Percentiles rank a stretch among this genome's conserved stretches.
Conservation (phyloP, 495 filamentous ascomycete species). For the Penicillium pancosmium region DNA sequence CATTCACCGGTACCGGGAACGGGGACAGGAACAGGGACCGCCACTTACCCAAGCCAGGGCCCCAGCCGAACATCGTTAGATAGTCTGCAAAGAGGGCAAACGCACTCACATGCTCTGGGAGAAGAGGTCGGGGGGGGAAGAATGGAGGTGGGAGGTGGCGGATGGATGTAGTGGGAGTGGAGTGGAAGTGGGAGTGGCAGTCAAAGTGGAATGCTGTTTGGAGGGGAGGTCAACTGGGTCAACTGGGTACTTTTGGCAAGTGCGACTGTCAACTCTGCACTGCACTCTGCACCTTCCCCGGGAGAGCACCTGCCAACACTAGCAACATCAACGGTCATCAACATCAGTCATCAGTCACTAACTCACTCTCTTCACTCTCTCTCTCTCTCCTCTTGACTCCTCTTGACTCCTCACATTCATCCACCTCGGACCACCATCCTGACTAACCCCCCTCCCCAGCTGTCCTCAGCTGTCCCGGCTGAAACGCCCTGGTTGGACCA, state of each 20-base stretch:
- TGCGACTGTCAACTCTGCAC: not conserved
- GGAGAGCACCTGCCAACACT: no score
- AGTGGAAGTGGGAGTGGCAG: not conserved
- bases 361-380: not conserved
- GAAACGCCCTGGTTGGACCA: conserved; percentile 4
- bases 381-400: not conserved
- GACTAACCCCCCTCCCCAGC: not conserved
- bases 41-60: conserved; percentile 38
- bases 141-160: conserved; percentile 8
- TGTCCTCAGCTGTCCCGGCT: not conserved
- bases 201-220: not conserved
- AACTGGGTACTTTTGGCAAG: not conserved
- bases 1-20: conserved; percentile 2
- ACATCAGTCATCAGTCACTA: no score
- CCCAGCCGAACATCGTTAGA: conserved; percentile 43
- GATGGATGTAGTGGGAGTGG: not conserved
- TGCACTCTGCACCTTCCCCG: no score
- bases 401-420: not conserved
- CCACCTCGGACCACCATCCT: not conserved
- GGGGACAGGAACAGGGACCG: conserved; percentile 1
- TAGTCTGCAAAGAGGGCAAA: not conserved
- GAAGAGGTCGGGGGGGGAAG: not conserved
- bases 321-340: no score
- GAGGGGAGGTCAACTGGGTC: not conserved
- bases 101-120: conserved; percentile 18